These are phyloP conservation scores for Aspergillus asperescens DNA, from an alignment of 495 filamentous ascomycete species.

Conservation along the genomic window DNA sequence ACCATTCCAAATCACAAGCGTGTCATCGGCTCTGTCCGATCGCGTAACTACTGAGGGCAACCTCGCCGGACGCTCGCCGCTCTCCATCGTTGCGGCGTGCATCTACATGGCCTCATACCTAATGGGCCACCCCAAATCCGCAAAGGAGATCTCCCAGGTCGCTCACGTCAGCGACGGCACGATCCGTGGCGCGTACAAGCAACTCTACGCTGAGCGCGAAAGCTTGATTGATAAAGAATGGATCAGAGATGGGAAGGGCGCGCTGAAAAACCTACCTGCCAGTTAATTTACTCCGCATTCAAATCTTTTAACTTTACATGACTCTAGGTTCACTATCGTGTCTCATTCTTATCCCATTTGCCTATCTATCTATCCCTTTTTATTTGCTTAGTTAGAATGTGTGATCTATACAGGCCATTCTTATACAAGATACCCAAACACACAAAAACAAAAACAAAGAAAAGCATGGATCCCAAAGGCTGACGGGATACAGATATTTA, in stretches of 20 bases:
- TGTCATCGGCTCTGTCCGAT: slow-evolving; percentile 69
- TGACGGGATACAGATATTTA: neutral
- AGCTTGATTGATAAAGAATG: slow-evolving; percentile 69
- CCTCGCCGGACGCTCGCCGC: slow-evolving; percentile 86
- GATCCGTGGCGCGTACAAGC: slow-evolving; percentile 90
- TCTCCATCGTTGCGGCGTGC: slow-evolving; percentile 89
- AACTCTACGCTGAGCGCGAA: slow-evolving; percentile 68
- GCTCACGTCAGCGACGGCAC: slow-evolving; percentile 92
- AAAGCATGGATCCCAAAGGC: neutral
- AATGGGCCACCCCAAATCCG: slow-evolving; percentile 67
- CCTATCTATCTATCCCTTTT: neutral
- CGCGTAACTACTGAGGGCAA: slow-evolving; percentile 66
- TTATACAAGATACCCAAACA: slow-evolving; percentile 4
- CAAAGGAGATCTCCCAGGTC: slow-evolving; percentile 77
- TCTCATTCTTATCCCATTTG: neutral
- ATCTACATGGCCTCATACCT: slow-evolving; percentile 92
- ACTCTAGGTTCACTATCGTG: too few relatives aligned
- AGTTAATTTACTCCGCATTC: slow-evolving; percentile 21
- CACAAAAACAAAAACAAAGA: neutral
- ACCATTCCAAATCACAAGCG: slow-evolving; percentile 58
- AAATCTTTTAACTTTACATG: neutral
- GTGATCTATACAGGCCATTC: slow-evolving; percentile 4
- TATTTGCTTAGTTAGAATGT: slow-evolving; percentile 6
- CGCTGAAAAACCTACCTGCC: slow-evolving; percentile 61
- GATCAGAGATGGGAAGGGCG: slow-evolving; percentile 64